phyloP scores from a whole-genome alignment of 176 grass and related monocot species.

The Zea mays region Zm-B73-REFERENCE-NAM-5.0 NC_050100.1:57614501-57615000 shows the following conservation, averaged over 20 bases:
- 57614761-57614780: too few relatives aligned
- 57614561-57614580: too few relatives aligned
- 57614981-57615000: neutral
- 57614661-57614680: neutral
- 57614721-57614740: too few relatives aligned
- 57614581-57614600: conserved; percentile 8
- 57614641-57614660: neutral
- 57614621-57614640: neutral
- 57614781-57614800: too few relatives aligned
- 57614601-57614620: neutral
- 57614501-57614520: too few relatives aligned
- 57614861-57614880: neutral
- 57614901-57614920: neutral
- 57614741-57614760: too few relatives aligned
- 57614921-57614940: neutral
- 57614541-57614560: too few relatives aligned
- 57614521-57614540: too few relatives aligned
- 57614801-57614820: too few relatives aligned
- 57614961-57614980: neutral
- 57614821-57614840: too few relatives aligned
- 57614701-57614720: too few relatives aligned
- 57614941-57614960: neutral
- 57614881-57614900: neutral
- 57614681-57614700: too few relatives aligned
- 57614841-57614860: neutral